These are phyloP conservation scores for Rhodocollybia butyracea DNA, from an alignment of 768 basidiomycete species.

Conservation along the genomic window DNA sequence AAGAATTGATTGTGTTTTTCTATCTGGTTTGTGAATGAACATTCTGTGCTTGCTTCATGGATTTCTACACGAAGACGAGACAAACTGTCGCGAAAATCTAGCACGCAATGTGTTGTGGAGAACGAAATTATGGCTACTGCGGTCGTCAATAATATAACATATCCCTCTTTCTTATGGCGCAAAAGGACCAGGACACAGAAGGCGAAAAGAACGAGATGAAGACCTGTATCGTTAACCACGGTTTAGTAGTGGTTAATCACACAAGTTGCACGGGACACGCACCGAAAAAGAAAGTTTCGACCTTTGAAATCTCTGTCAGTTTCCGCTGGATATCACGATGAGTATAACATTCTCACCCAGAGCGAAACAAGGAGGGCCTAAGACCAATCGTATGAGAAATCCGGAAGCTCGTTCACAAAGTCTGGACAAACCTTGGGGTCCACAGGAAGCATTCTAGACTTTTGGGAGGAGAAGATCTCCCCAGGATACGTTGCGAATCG, in stretches of 20 bases:
- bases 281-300: conserved; percentile 1
- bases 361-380: not conserved
- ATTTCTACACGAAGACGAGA: not conserved
- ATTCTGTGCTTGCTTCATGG: not conserved
- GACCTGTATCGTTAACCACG: too few relatives aligned
- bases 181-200: not conserved
- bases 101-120: not conserved
- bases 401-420: not conserved
- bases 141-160: not conserved
- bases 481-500: too few relatives aligned
- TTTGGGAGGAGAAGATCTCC: not conserved
- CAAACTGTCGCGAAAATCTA: not conserved
- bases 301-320: too few relatives aligned
- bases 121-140: not conserved
- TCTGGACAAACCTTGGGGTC: not conserved
- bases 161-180: not conserved
- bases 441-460: not conserved
- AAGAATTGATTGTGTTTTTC: conserved; percentile 67
- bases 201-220: not conserved
- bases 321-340: too few relatives aligned
- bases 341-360: not conserved
- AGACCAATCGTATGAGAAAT: not conserved
- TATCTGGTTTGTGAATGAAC: conserved; percentile 44
- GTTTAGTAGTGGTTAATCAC: too few relatives aligned
- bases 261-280: too few relatives aligned